These are phyloP conservation scores for Ophiocordyceps camponoti-saundersi DNA, from an alignment of 2,329 filamentous ascomycete species.

Conservation along the genomic window DNA sequence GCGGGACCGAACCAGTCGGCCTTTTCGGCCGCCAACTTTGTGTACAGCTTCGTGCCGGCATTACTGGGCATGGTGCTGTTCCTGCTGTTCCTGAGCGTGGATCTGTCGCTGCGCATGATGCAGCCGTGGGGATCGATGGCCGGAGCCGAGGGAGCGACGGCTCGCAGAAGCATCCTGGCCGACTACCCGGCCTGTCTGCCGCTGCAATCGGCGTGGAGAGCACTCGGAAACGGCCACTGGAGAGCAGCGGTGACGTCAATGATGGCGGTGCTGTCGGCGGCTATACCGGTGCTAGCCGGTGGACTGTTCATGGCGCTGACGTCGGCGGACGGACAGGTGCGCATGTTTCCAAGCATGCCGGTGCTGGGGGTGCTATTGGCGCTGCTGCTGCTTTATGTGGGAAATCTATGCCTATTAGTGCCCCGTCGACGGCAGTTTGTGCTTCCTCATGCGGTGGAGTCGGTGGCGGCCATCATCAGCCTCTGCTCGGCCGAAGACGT, in stretches of 20 bases:
- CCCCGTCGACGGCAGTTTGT: constrained; percentile 43
- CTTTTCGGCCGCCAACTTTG: constrained; percentile 76
- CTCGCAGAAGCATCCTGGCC: constrained; percentile 46
- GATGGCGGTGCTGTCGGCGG: constrained; percentile 38
- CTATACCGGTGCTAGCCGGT: constrained; percentile 50
- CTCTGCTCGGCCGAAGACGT: constrained; percentile 61
- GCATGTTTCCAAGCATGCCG: constrained; percentile 56
- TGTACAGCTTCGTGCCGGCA: constrained; percentile 64
- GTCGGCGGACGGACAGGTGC: constrained; percentile 28
- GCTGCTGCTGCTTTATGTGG: constrained; percentile 52
- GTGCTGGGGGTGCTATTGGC: constrained; percentile 58
- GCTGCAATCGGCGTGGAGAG: constrained; percentile 38
- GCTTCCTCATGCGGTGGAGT: constrained; percentile 57
- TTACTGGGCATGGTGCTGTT: constrained; percentile 50
- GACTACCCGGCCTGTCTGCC: constrained; percentile 56
- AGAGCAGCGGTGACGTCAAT: constrained; percentile 45
- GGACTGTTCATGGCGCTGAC: constrained; percentile 62
- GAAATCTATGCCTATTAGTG: constrained; percentile 44
- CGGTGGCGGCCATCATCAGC: constrained; percentile 59
- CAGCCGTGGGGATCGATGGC: constrained; percentile 52
- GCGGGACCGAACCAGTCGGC: constrained; percentile 42
- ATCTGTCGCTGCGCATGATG: constrained; percentile 47
- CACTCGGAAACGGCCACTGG: constrained; percentile 44
- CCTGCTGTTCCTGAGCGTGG: constrained; percentile 48
- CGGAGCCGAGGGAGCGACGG: constrained; percentile 38